These are phyloP conservation scores for Martensiomyces pterosporus DNA, from an alignment of 192 early-diverging fungal genomes.

Conservation along the genomic window DNA sequence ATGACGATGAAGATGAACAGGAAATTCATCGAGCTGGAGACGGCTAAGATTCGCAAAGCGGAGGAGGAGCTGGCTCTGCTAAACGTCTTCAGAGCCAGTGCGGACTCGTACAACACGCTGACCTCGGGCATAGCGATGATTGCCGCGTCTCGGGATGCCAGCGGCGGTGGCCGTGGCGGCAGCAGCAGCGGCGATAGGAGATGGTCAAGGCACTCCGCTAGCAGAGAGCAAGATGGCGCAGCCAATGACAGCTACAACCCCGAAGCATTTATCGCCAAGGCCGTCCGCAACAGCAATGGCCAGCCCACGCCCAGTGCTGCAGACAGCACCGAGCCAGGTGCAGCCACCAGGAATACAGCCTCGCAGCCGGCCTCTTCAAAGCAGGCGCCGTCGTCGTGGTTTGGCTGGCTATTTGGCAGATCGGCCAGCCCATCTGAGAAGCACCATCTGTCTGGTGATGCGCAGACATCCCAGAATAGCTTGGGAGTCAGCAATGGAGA, in stretches of 20 bases:
- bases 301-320: neutral
- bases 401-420: slow-evolving; percentile 52
- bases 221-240: no score
- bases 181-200: slow-evolving; percentile 2
- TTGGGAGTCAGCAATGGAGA: no score
- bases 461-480: no score
- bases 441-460: neutral
- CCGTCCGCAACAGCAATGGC: slow-evolving; percentile 30
- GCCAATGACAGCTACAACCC: slow-evolving; percentile 2
- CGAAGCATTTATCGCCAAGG: slow-evolving; percentile 44
- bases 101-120: slow-evolving; percentile 26
- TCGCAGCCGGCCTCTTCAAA: neutral
- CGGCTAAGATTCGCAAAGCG: slow-evolving; percentile 56
- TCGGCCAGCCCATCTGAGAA: neutral
- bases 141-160: slow-evolving; percentile 19
- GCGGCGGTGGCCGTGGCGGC: slow-evolving; percentile 1
- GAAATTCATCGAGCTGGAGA: slow-evolving; percentile 55
- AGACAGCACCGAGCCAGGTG: neutral
- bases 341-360: no score
- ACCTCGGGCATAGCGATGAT: slow-evolving; percentile 28
- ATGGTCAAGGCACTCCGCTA: neutral
- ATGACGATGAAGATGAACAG: slow-evolving; percentile 75
- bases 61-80: slow-evolving; percentile 61
- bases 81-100: slow-evolving; percentile 39
- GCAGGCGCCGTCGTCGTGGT: slow-evolving; percentile 17